Evolutionary conservation across 352 stramenopile species (phyloP), one percentile per base, ranked within the genome.

Genomic region (Halophytophthora batemanensis): DNA sequence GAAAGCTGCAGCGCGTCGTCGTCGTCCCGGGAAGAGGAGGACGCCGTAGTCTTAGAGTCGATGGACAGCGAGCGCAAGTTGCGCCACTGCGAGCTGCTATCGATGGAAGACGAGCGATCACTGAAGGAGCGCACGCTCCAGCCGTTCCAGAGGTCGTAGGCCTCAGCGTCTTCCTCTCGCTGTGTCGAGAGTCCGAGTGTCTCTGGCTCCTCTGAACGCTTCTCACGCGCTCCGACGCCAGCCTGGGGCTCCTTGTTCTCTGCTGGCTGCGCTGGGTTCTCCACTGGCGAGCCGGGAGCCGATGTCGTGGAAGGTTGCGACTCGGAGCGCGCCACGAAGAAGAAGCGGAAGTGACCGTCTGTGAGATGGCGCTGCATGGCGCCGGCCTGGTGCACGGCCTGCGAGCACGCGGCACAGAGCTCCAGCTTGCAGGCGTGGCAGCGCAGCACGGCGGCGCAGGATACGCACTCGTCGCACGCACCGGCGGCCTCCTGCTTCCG

Each of bases 401-500:
- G 52, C 2, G 64, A 71, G 42, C 79, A 90, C 6, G 18, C 10
- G 7, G 49, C 48, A 39, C 79, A 90, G 43, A 78, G 65, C 21
- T 60, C 44, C 18, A 90, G 61, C 39, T 77, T 69, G 43, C 78
- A 90, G 33, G 65, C 64, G 10, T 43, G 42, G 41, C 76, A 90
- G 25, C 43, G 44, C 34, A 85, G 50, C 12, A 60, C 58, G 6
- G 76, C 76, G 14, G 36, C 5, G 0, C 21, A 13, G 22, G 41
- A 23, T 2, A 34, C 14, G 36, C 79, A 90, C 42, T 86, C 74
- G 31, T 86, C 74, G 43, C 79, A 90, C 25, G 47, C 44, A 21
- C 23, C 37, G 3, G 19, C 25, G 25, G 25, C 25, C 25, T 31
- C 25, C 4, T 4, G 25, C 25, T 31, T 31, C 4, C 25, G 25